phyloP scores from a whole-genome alignment of 331 rosid species.

The Rosa hybrid region DNA sequence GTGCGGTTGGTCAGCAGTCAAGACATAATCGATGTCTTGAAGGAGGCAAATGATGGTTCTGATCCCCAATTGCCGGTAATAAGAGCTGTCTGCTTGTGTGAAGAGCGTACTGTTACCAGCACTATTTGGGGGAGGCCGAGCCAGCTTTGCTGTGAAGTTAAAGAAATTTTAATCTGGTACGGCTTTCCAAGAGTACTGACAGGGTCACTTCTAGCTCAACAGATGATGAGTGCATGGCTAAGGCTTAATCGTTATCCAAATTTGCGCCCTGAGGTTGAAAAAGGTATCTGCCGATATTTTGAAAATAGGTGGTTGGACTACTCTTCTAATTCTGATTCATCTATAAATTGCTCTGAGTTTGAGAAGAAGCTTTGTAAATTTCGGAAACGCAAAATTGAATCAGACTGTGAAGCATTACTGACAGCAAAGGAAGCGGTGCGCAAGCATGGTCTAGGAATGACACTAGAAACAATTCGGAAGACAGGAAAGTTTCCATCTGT shows the following conservation, averaged over 20 bases:
- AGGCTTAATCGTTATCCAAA: background rate
- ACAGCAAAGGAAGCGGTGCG: background rate
- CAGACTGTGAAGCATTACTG: background rate
- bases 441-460: background rate
- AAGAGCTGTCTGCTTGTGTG: background rate
- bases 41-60: background rate
- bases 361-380: constrained; percentile 2
- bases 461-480: background rate
- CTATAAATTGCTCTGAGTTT: background rate
- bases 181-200: background rate
- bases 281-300: background rate
- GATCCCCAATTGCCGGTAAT: background rate
- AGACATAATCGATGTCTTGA: background rate
- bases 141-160: background rate
- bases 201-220: background rate
- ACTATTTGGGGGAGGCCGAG: background rate
- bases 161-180: background rate
- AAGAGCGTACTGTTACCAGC: background rate
- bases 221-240: background rate
- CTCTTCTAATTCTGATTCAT: background rate
- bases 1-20: background rate
- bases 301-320: background rate
- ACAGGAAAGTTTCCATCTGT: background rate
- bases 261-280: background rate
- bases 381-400: background rate